These are phyloP conservation scores for Lachnellula arida DNA, from an alignment of 2,329 filamentous ascomycete species.

Conservation along the genomic window DNA sequence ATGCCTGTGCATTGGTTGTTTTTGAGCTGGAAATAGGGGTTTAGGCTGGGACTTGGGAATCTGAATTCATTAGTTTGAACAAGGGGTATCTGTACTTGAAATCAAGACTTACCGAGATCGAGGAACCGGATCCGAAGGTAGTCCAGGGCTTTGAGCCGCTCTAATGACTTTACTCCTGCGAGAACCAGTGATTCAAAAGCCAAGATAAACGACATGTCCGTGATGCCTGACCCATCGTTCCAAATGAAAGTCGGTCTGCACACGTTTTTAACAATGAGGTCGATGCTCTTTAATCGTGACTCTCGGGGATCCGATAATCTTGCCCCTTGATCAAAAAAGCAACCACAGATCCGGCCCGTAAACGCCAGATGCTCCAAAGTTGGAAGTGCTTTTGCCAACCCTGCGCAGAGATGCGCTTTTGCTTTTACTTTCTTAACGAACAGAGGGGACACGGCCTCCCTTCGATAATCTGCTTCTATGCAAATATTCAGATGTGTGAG, in stretches of 20 bases:
- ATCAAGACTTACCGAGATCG: slow-evolving; percentile 52
- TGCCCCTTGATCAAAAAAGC: slow-evolving; percentile 60
- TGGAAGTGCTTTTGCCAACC: slow-evolving; percentile 56
- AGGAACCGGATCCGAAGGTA: slow-evolving; percentile 70
- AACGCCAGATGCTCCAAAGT: slow-evolving; percentile 65
- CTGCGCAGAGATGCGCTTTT: slow-evolving; percentile 59
- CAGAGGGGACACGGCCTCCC: slow-evolving; percentile 55
- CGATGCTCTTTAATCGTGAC: slow-evolving; percentile 55
- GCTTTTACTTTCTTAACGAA: slow-evolving; percentile 56
- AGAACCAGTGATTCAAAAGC: slow-evolving; percentile 67
- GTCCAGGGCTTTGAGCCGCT: slow-evolving; percentile 53
- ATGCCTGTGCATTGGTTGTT: slow-evolving; percentile 61
- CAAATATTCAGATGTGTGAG: slow-evolving; percentile 63
- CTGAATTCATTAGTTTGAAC: slow-evolving; percentile 35
- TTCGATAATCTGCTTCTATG: slow-evolving; percentile 66
- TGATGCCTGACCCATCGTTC: slow-evolving; percentile 66
- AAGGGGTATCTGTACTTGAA: background rate
- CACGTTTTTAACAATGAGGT: slow-evolving; percentile 70
- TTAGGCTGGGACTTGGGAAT: slow-evolving; percentile 67
- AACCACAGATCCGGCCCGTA: slow-evolving; percentile 65
- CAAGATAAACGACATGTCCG: slow-evolving; percentile 66
- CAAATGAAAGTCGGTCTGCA: slow-evolving; percentile 50
- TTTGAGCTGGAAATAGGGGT: slow-evolving; percentile 65
- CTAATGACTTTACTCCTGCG: slow-evolving; percentile 56
- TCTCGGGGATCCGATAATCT: slow-evolving; percentile 44